These are phyloP conservation scores for Cutaneotrichosporon mucoides DNA, from an alignment of 1,284 basidiomycete genomes.

Conservation along the genomic window DNA sequence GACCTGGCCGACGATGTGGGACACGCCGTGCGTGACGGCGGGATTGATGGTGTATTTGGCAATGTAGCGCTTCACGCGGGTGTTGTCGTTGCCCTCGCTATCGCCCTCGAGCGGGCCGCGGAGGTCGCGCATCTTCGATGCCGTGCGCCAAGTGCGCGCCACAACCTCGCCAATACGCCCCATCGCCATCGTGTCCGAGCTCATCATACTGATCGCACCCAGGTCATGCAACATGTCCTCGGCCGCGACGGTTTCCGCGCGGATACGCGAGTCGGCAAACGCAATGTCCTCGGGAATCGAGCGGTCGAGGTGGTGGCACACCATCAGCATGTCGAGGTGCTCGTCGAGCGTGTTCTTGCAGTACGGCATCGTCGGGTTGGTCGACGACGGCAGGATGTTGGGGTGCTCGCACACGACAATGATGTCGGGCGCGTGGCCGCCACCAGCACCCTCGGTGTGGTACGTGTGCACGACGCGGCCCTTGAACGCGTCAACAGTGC, in stretches of 20 bases:
- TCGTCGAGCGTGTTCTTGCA: conserved; percentile 91
- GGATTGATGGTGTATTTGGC: conserved; percentile 98
- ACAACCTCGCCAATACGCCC: conserved; percentile 94
- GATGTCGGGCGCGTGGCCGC: conserved; percentile 97
- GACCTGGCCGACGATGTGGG: conserved; percentile 80
- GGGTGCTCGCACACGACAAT: conserved; percentile 86
- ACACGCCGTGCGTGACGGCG: conserved; percentile 93
- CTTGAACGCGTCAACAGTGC: conserved; percentile 85
- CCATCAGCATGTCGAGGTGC: conserved; percentile 97
- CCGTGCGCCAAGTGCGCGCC: conserved; percentile 91
- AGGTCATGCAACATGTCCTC: conserved; percentile 94
- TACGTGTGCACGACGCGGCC: conserved; percentile 96
- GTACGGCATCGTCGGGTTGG: conserved; percentile 94
- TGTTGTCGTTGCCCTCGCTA: conserved; percentile 67
- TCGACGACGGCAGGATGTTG: conserved; percentile 93
- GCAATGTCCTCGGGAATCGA: conserved; percentile 89
- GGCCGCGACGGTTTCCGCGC: conserved; percentile 93
- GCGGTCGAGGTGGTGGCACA: conserved; percentile 82
- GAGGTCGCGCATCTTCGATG: conserved; percentile 84
- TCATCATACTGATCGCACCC: conserved; percentile 95
- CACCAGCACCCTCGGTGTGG: conserved; percentile 90
- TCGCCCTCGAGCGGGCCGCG: conserved; percentile 74
- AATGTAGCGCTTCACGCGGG: conserved; percentile 94
- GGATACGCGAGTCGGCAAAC: conserved; percentile 96
- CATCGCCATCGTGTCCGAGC: conserved; percentile 96